Evolutionary conservation across 2,329 filamentous ascomycete species (phyloP).

Genomic region (Diaporthe sp.): DNA sequence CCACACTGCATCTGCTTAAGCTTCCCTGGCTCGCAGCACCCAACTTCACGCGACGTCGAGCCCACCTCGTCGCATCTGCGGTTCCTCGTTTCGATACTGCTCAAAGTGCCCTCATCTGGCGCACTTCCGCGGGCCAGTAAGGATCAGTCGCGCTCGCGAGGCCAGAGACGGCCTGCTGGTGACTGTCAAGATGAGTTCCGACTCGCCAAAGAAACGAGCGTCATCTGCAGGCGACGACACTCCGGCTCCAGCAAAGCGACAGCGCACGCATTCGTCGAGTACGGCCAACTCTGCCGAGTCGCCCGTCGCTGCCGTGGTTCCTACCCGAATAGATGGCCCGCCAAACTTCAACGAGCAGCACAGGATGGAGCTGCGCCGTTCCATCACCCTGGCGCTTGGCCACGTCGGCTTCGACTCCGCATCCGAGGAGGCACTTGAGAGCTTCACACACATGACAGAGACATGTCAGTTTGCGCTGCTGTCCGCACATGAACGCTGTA

Average conservation of each 20-base stretch:
- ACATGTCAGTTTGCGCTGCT: conserved; percentile 61
- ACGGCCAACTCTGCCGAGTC: conserved; percentile 38
- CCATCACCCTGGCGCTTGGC: conserved; percentile 68
- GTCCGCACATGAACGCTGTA: background rate
- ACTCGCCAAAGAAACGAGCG: conserved; percentile 51
- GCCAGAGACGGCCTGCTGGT: background rate
- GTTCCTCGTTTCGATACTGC: background rate
- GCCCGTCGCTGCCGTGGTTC: conserved; percentile 16
- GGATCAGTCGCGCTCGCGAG: background rate
- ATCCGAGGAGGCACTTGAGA: conserved; percentile 70
- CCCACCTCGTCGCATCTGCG: conserved; percentile 5
- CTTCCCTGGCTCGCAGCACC: background rate
- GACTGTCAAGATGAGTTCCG: conserved; percentile 29
- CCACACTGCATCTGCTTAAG: conserved; percentile 20
- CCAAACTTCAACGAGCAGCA: conserved; percentile 50
- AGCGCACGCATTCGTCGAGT: conserved; percentile 43
- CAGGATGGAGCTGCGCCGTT: conserved; percentile 64
- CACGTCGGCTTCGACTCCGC: conserved; percentile 72
- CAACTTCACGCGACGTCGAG: conserved; percentile 14
- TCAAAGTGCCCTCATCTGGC: background rate
- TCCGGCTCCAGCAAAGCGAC: conserved; percentile 51
- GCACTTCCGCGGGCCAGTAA: background rate
- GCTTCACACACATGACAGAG: conserved; percentile 69
- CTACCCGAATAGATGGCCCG: conserved; percentile 36
- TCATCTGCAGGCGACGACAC: conserved; percentile 49